These are phyloP conservation scores for Fraxinus sp. DNA, from an alignment of 305 asterid species.

Conservation along the genomic window DNA sequence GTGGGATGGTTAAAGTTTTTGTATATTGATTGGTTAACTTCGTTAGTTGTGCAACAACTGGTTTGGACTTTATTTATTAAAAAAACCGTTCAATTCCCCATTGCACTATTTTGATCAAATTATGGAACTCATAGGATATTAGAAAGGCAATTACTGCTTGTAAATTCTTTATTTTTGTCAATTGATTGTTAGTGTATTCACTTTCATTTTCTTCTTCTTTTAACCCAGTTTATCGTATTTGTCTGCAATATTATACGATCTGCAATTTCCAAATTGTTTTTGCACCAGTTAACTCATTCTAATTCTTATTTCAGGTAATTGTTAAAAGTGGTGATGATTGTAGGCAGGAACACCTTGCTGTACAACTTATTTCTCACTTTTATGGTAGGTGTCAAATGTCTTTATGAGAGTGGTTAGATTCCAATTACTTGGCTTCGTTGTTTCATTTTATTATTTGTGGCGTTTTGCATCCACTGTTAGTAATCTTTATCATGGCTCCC, in stretches of 20 bases:
- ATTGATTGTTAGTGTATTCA: not conserved
- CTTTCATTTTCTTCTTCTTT: not conserved
- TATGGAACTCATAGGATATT: not conserved
- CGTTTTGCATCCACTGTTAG: not conserved
- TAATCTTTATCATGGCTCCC: not conserved
- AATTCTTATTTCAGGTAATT: constrained; percentile 36
- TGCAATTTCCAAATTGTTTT: not conserved
- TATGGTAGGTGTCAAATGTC: constrained; percentile 41
- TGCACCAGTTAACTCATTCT: constrained; percentile 17
- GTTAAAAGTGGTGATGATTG: constrained; percentile 63
- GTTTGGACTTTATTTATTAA: not conserved
- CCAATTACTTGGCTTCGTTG: not conserved
- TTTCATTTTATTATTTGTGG: not conserved
- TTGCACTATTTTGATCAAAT: not conserved
- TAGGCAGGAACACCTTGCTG: constrained; percentile 61
- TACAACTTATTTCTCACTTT: constrained; percentile 86
- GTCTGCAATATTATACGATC: not conserved
- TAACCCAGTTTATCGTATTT: not conserved
- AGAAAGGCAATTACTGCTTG: constrained; percentile 5
- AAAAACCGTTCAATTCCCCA: not conserved
- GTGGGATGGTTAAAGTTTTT: not conserved
- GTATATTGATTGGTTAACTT: not conserved
- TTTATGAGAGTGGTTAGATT: not conserved
- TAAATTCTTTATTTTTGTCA: not conserved
- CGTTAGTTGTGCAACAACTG: not conserved